Conservation (phyloP, 2,329 filamentous ascomycete species). For the Lecanicillium sp. region DNA sequence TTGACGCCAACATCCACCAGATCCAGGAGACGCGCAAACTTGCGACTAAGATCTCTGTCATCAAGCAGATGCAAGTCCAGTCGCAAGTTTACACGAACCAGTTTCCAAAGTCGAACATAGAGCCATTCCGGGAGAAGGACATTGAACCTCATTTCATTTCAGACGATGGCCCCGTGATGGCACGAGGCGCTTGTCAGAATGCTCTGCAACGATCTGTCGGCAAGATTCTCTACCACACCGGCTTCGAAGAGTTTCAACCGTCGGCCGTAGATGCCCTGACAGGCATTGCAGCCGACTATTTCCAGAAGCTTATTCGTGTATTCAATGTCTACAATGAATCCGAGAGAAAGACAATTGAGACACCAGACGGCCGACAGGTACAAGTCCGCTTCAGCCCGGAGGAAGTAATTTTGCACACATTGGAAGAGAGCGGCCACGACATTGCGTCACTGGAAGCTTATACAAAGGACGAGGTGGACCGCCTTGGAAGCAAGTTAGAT, state of each 20-base stretch:
- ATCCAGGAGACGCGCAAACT: conserved; percentile 96
- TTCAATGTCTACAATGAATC: conserved; percentile 78
- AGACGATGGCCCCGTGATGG: conserved; percentile 83
- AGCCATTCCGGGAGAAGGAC: conserved; percentile 81
- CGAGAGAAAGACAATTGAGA: conserved; percentile 60
- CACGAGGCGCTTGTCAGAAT: conserved; percentile 70
- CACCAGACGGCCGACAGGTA: conserved; percentile 32
- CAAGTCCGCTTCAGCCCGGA: conserved; percentile 71
- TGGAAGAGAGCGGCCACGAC: conserved; percentile 78
- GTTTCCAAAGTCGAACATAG: conserved; percentile 90
- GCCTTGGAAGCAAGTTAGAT: conserved; percentile 68
- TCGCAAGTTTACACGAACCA: conserved; percentile 97
- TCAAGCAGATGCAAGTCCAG: conserved; percentile 99
- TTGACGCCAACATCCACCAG: conserved; percentile 86
- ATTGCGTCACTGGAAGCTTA: conserved; percentile 77
- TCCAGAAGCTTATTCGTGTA: conserved; percentile 72
- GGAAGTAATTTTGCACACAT: conserved; percentile 78
- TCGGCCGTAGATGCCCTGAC: conserved; percentile 87
- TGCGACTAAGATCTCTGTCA: conserved; percentile 91
- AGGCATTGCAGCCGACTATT: conserved; percentile 83
- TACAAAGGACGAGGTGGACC: conserved; percentile 88
- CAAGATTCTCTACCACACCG: conserved; percentile 91
- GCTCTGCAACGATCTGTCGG: conserved; percentile 85
- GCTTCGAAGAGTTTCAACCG: conserved; percentile 95
- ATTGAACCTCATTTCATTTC: conserved; percentile 83